Percentiles rank a stretch among this genome's conserved stretches.
Conservation (phyloP, 2,329 filamentous ascomycete genomes). For the Paecilomyces dactylethromorphus region DNA sequence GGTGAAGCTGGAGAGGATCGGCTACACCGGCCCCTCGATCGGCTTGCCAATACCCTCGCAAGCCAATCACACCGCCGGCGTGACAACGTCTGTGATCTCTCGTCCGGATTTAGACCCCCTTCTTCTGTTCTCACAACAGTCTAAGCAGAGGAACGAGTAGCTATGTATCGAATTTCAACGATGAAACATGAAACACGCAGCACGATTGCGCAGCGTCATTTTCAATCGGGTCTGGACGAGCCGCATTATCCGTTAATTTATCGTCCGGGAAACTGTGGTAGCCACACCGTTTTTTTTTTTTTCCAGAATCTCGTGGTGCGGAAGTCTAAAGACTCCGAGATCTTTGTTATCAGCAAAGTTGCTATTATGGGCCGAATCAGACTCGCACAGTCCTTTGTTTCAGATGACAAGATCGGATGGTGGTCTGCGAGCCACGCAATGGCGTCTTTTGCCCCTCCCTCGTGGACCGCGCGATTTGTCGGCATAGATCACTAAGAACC, state of each 20-base stretch:
- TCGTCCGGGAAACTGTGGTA: neutral
- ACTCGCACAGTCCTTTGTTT: neutral
- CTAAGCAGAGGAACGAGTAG: neutral
- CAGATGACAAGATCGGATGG: neutral
- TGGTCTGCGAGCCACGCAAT: neutral
- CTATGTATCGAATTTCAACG: neutral
- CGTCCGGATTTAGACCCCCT: neutral
- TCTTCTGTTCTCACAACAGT: neutral
- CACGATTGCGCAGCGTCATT: neutral
- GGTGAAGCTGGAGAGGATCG: neutral
- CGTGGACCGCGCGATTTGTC: neutral
- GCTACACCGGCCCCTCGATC: neutral
- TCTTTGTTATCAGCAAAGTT: neutral
- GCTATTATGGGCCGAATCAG: neutral
- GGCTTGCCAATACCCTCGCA: neutral
- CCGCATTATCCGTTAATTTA: neutral
- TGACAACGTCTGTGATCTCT: neutral
- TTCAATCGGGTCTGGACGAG: neutral
- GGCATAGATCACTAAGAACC: neutral
- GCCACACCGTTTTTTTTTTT: neutral
- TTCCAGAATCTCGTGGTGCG: neutral
- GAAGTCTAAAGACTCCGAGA: neutral
- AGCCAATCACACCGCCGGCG: neutral
- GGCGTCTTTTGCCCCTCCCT: neutral
- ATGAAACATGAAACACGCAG: neutral